Evolutionary conservation across 2,329 filamentous ascomycete species (phyloP).

Genomic region (Exserohilum rostratum): DNA sequence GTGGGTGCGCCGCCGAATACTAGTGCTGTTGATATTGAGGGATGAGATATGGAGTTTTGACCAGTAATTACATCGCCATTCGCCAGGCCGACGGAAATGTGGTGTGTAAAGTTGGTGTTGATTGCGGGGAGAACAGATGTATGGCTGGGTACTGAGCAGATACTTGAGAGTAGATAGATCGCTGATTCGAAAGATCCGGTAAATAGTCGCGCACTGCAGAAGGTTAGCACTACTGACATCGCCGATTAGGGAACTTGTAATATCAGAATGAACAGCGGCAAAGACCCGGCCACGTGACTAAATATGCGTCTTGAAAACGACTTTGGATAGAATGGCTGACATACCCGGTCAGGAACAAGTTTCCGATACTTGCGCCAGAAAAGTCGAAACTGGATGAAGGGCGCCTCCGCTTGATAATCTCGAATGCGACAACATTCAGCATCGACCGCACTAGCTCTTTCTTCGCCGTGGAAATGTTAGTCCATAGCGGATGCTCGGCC

Average conservation of each 20-base stretch:
- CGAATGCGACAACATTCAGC: constrained; percentile 57
- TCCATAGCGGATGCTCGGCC: constrained; percentile 78
- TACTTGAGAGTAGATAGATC: constrained; percentile 85
- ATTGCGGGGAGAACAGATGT: constrained; percentile 86
- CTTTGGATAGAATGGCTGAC: constrained; percentile 4
- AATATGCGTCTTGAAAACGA: background rate
- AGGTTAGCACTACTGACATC: constrained; percentile 9
- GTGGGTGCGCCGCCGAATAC: constrained; percentile 23
- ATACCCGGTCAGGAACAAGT: constrained; percentile 59
- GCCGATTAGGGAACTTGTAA: background rate
- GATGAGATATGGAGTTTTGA: constrained; percentile 69
- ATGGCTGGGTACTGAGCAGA: constrained; percentile 80
- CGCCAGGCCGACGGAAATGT: constrained; percentile 82
- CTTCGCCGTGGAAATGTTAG: constrained; percentile 56
- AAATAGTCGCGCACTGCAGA: constrained; percentile 77
- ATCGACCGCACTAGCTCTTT: constrained; percentile 60
- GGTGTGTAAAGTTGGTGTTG: constrained; percentile 93
- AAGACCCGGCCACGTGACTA: background rate
- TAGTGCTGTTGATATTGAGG: constrained; percentile 37
- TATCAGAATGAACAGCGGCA: background rate
- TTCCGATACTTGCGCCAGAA: constrained; percentile 57
- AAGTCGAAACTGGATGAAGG: constrained; percentile 58
- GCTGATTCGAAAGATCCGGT: constrained; percentile 91
- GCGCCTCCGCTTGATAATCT: constrained; percentile 56
- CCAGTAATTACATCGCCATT: constrained; percentile 83